These are phyloP conservation scores for Gleditsia sinensis DNA, from an alignment of 306 rosid genomes.

Conservation along the genomic window DNA sequence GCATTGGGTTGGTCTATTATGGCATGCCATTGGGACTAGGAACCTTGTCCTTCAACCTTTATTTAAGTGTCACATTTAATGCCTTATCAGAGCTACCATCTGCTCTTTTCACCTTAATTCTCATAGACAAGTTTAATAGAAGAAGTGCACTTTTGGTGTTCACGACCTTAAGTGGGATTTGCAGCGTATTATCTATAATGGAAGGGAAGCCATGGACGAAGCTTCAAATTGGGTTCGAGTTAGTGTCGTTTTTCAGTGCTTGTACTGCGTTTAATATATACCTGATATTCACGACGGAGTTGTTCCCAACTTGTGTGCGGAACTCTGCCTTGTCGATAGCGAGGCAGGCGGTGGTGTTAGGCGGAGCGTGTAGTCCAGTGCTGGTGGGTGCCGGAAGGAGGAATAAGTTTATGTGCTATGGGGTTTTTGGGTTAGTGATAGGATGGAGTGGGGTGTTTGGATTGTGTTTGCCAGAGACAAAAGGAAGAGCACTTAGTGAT, in stretches of 20 bases:
- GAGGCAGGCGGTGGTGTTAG: conserved; percentile 72
- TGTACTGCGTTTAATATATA: conserved; percentile 45
- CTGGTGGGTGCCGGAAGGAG: conserved; percentile 55
- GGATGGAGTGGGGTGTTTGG: conserved; percentile 53
- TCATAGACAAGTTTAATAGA: conserved; percentile 52
- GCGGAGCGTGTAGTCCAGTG: conserved; percentile 58
- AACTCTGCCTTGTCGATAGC: conserved; percentile 68
- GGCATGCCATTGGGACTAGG: conserved; percentile 76
- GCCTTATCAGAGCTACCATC: conserved; percentile 70
- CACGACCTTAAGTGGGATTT: conserved; percentile 45
- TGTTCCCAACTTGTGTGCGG: conserved; percentile 69
- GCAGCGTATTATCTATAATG: conserved; percentile 45
- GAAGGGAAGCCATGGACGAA: conserved; percentile 24
- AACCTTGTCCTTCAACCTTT: conserved; percentile 46
- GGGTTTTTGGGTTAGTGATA: conserved; percentile 60
- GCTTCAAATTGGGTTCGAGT: conserved; percentile 53
- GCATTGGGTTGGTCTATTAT: conserved; percentile 60
- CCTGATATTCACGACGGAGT: conserved; percentile 54
- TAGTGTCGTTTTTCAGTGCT: conserved; percentile 58
- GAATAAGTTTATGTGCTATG: conserved; percentile 48
- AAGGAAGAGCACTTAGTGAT: conserved; percentile 56
- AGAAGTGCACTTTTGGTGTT: conserved; percentile 38
- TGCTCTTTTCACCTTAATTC: conserved; percentile 33
- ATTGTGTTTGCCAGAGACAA: conserved; percentile 60
- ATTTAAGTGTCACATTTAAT: conserved; percentile 60